Percentiles rank a stretch among this genome's conserved stretches.
phyloP scores from a whole-genome alignment of 2,329 filamentous ascomycete genomes.

The Ciborinia camelliae region DNA sequence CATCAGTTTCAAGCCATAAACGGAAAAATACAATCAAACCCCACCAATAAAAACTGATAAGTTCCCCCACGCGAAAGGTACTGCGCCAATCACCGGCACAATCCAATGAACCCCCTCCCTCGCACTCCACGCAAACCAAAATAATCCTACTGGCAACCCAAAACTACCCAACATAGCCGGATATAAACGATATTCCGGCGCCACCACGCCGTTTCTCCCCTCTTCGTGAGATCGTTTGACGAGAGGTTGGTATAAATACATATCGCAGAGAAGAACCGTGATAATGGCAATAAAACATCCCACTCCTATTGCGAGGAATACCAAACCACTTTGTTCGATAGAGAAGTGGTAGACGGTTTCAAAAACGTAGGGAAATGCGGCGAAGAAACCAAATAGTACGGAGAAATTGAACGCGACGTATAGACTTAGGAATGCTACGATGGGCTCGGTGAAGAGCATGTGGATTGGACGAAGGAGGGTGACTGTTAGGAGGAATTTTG shows the following conservation, averaged over 20 bases:
- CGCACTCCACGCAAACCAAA: conserved; percentile 59
- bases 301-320: conserved; percentile 41
- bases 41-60: conserved; percentile 54
- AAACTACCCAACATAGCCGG: conserved; percentile 58
- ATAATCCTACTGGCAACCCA: conserved; percentile 49
- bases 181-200: conserved; percentile 55
- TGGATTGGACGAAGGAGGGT: conserved; percentile 40
- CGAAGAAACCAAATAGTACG: conserved; percentile 41
- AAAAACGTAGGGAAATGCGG: conserved; percentile 43
- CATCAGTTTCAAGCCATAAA: conserved; percentile 54
- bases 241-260: conserved; percentile 40
- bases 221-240: conserved; percentile 8
- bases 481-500: conserved; percentile 39
- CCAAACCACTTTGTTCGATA: conserved; percentile 38
- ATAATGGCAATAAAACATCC: conserved; percentile 44
- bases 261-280: conserved; percentile 43
- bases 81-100: conserved; percentile 48
- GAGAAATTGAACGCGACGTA: conserved; percentile 41
- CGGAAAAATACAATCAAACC: conserved; percentile 40
- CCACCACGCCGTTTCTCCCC: conserved; percentile 31
- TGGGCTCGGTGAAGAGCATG: conserved; percentile 40
- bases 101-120: conserved; percentile 52
- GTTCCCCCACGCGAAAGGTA: conserved; percentile 59
- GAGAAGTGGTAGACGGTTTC: conserved; percentile 39
- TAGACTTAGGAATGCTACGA: conserved; percentile 39